phyloP scores from a whole-genome alignment of 73 alveolate species.

The Loxodes magnus region DNA sequence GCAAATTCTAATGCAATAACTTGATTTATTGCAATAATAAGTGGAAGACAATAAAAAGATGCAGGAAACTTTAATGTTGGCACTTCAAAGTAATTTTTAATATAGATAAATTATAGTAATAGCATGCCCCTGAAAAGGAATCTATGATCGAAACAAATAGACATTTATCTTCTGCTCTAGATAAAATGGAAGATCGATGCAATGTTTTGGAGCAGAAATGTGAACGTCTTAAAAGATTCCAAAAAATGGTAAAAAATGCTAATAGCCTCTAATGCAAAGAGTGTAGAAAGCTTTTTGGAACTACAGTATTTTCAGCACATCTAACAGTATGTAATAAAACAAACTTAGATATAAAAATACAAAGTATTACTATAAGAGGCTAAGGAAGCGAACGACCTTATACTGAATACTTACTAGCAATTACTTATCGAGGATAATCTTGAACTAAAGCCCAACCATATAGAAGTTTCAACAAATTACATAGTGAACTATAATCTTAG shows the following conservation, averaged over 20 bases:
- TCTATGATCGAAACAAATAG: neutral
- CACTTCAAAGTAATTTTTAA: too few relatives aligned
- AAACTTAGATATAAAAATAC: neutral
- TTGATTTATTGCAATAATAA: slow-evolving; percentile 3
- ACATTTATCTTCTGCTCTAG: slow-evolving; percentile 45
- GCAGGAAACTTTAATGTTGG: slow-evolving; percentile 1
- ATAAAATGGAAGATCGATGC: slow-evolving; percentile 38
- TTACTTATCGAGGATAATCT: slow-evolving; percentile 32
- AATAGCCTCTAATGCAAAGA: slow-evolving; percentile 20
- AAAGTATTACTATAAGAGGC: neutral
- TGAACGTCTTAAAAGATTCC: slow-evolving; percentile 24
- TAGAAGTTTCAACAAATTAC: slow-evolving; percentile 54
- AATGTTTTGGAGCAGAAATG: slow-evolving; percentile 26
- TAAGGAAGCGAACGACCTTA: slow-evolving; percentile 27
- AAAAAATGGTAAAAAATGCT: slow-evolving; percentile 31
- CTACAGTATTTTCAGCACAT: slow-evolving; percentile 18
- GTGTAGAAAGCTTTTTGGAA: slow-evolving; percentile 19
- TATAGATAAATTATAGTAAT: too few relatives aligned
- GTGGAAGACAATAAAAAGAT: slow-evolving; percentile 7
- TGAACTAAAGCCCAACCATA: slow-evolving; percentile 58
- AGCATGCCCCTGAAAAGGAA: neutral
- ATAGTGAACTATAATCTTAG: slow-evolving; percentile 7
- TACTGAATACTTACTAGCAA: slow-evolving; percentile 65
- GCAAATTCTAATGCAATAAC: neutral
- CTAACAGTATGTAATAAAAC: slow-evolving; percentile 1